Evolutionary conservation across 352 stramenopile genomes (phyloP).

Genomic region (Hyaloperonospora arabidopsidis): DNA sequence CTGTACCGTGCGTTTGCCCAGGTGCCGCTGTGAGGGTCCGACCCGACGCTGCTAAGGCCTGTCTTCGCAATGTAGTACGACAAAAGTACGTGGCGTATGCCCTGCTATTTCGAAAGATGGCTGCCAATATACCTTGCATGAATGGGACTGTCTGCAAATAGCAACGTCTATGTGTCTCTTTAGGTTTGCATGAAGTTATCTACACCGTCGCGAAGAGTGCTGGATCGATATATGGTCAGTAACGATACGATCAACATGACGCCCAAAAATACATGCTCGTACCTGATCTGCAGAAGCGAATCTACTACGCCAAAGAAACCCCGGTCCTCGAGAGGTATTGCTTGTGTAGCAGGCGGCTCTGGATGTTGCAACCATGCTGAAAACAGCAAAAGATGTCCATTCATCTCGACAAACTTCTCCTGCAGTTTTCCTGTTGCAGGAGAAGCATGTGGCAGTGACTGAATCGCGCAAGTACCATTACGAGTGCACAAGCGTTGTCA

Average conservation of each 20-base stretch:
- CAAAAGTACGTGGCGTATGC: slow-evolving; percentile 1
- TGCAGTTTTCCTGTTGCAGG: slow-evolving; percentile 14
- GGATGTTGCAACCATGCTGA: slow-evolving; percentile 69
- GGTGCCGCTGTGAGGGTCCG: slow-evolving; percentile 23
- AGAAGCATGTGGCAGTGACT: slow-evolving; percentile 39
- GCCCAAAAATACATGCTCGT: background rate
- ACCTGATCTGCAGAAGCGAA: slow-evolving; percentile 71
- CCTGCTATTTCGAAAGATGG: no score
- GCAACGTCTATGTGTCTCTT: slow-evolving; percentile 7
- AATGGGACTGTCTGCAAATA: slow-evolving; percentile 9
- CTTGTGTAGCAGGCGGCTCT: slow-evolving; percentile 59
- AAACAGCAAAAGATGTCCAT: slow-evolving; percentile 61
- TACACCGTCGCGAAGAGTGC: slow-evolving; percentile 48
- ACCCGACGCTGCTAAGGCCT: slow-evolving; percentile 6
- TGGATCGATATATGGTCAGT: slow-evolving; percentile 19
- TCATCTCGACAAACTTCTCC: slow-evolving; percentile 36
- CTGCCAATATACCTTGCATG: slow-evolving; percentile 12
- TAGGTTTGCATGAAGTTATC: slow-evolving; percentile 59
- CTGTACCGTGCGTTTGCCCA: slow-evolving; percentile 66
- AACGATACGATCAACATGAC: slow-evolving; percentile 1
- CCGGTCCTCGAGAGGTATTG: slow-evolving; percentile 54
- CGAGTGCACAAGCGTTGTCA: background rate
- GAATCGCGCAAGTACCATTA: background rate
- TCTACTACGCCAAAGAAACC: slow-evolving; percentile 68
- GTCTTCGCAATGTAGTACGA: slow-evolving; percentile 1